These are phyloP conservation scores for Saitozyma sp. DNA, from an alignment of 768 basidiomycete genomes.

Conservation along the genomic window DNA sequence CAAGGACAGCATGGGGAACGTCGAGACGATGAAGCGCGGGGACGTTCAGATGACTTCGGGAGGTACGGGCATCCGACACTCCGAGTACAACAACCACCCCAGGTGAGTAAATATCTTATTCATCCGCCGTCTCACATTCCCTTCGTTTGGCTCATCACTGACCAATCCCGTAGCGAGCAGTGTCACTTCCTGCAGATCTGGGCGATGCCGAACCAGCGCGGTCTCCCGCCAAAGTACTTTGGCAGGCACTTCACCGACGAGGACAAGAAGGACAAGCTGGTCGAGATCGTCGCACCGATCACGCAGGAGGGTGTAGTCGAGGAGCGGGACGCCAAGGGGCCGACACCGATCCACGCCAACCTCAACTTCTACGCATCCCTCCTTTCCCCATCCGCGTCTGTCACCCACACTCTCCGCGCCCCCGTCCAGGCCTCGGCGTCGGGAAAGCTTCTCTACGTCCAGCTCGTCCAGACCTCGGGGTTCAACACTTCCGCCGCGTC, in stretches of 20 bases:
- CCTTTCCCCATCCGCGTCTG: slow-evolving; percentile 60
- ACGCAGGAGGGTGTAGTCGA: slow-evolving; percentile 61
- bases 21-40: slow-evolving; percentile 82
- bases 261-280: slow-evolving; percentile 74
- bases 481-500: slow-evolving; percentile 63
- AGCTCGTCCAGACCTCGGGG: slow-evolving; percentile 80
- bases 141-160: not conserved
- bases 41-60: slow-evolving; percentile 89
- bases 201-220: slow-evolving; percentile 58
- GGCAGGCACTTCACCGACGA: slow-evolving; percentile 79
- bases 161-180: slow-evolving; percentile 12
- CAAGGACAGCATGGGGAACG: slow-evolving; percentile 88
- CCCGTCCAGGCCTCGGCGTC: slow-evolving; percentile 12
- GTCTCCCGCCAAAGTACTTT: slow-evolving; percentile 75
- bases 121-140: no score
- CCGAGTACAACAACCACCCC: slow-evolving; percentile 61
- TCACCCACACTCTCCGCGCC: slow-evolving; percentile 60
- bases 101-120: slow-evolving; percentile 9
- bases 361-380: slow-evolving; percentile 68
- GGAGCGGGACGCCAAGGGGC: slow-evolving; percentile 69
- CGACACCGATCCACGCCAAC: slow-evolving; percentile 63
- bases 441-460: slow-evolving; percentile 71
- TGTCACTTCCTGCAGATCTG: slow-evolving; percentile 73
- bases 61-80: slow-evolving; percentile 85
- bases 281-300: slow-evolving; percentile 73